These are phyloP conservation scores for Komagataella kurtzmanii DNA, from an alignment of 805 yeast genomes.

Conservation along the genomic window DNA sequence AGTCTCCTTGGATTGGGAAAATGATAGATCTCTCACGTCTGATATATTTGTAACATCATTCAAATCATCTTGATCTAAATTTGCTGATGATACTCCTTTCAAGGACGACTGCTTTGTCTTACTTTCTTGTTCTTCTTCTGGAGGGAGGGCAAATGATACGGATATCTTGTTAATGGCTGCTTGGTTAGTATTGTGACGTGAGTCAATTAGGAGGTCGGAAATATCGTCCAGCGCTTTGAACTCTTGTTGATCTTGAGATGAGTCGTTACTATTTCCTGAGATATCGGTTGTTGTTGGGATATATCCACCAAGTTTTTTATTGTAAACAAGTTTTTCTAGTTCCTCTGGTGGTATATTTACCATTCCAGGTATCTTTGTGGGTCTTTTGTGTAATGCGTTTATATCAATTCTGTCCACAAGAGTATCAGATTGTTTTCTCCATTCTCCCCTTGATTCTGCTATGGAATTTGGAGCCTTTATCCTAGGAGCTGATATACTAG, in stretches of 20 bases:
- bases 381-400: neutral
- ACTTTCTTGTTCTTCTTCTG: neutral
- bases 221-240: slow-evolving; percentile 1
- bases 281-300: neutral
- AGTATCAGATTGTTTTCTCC: neutral
- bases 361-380: neutral
- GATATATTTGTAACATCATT: slow-evolving; percentile 21
- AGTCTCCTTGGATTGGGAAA: slow-evolving; percentile 29
- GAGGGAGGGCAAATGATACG: neutral
- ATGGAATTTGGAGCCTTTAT: neutral
- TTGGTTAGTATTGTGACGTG: neutral
- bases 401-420: neutral
- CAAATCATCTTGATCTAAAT: slow-evolving; percentile 11
- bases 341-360: neutral
- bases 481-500: neutral
- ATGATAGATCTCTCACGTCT: slow-evolving; percentile 27
- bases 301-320: neutral
- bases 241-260: slow-evolving; percentile 1
- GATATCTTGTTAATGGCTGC: neutral
- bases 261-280: neutral
- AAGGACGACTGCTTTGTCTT: neutral
- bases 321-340: neutral
- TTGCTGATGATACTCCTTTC: neutral
- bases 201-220: neutral
- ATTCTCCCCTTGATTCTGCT: neutral